Base-by-base conservation (phyloP, 192 early-diverging fungal genomes). In the Linnemannia hyalina region DNA sequence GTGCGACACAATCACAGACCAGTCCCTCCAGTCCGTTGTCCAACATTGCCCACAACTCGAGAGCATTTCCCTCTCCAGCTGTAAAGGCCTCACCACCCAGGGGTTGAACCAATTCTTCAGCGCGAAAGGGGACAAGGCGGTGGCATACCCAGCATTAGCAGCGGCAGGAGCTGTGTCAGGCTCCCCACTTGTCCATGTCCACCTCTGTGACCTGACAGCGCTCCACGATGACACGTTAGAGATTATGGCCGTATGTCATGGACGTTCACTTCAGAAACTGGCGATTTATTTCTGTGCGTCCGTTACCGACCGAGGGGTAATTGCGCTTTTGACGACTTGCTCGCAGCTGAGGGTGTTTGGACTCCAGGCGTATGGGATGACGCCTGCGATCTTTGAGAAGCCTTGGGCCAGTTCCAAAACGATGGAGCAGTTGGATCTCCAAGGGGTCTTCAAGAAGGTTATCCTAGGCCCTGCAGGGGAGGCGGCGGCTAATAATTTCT, bases 381-480 rank as follows among this genome's bases (percentile, higher is more conserved):
- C 73, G 22, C 38, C 57, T 18, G 32, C 38, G 2, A 71, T 82
- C 15, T 82, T 82, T 82, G 54, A 76, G 10, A 20, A 76, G 0
- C 75, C 74, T 32, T 82, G 81, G 81, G 81, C 75, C 10, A 72
- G 81, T 41, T 29, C 55, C n/a, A 23, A 13, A 11, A 82, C 74
- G 36, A 36, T 82, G 35, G 75, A 76, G n/a, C 75, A 82, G 22
- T 29, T 82, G 23, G 81, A 82, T 73, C 81, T 82, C n/a, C 75
- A 82, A 29, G 75, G 70, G 9, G 55, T 68, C 18, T 82, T 82
- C 57, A 82, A 82, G 42, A 9, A 26, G 57, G 68, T 3, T 29
- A 44, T 68, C 6, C n/a, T 29, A 46, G 18, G 38, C 6, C 32
- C 16, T n/a, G 9, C 35, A 35, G 44, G 44, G 13, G 38, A 4